Base-by-base conservation (phyloP, 2,329 filamentous ascomycete species). In the Trichoderma sp. region DNA sequence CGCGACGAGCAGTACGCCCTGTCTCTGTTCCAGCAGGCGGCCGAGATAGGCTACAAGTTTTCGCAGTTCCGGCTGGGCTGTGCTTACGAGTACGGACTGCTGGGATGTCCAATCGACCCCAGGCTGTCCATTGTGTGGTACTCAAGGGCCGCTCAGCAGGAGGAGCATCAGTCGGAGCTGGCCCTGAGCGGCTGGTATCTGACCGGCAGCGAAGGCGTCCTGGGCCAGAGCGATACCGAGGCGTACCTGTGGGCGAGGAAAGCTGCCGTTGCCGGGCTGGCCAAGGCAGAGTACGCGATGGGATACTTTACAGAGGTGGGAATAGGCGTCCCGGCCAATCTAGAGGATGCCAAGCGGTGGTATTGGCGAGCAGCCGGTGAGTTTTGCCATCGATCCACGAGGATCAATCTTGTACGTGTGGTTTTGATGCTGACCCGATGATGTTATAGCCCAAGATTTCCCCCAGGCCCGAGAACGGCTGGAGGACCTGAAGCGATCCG, bases 271-370 rank as follows among this genome's bases (percentile, higher is more conserved):
- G 90, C 92, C 3, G 93, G 94, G 3, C 79, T 97, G 44, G 88
- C 92, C 7, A 99, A 98, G 81, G 95, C 95, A 0, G 91, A 98
- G 79, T 98, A 97, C 78, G 95, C 94, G 0, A 97, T 99, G 76
- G 95, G 95, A 0, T 97, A 98, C 78, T 97, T 96, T 74, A 96
- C 92, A 0, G 95, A 99, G 78, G 89, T 95, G 56, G 95, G 95
- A 14, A 98, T 99, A 71, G 95, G 95, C 34, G 88, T 92, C 69
- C 83, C 89, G 17, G 88, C 90, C 9, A 96, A 94, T 75, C 73
- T 97, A 71, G 95, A 99, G 72, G 95, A 98, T 78, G 95, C 94
- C 24, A 97, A 96, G 83, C 87, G 93, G 71, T 99, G 95, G 95
- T 99, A 99, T 79, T 97, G 93, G 85, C 85, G 94, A 76, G 93